Base-by-base conservation (phyloP, 2,329 filamentous ascomycete genomes). In the Paracamarosporium sp. region DNA sequence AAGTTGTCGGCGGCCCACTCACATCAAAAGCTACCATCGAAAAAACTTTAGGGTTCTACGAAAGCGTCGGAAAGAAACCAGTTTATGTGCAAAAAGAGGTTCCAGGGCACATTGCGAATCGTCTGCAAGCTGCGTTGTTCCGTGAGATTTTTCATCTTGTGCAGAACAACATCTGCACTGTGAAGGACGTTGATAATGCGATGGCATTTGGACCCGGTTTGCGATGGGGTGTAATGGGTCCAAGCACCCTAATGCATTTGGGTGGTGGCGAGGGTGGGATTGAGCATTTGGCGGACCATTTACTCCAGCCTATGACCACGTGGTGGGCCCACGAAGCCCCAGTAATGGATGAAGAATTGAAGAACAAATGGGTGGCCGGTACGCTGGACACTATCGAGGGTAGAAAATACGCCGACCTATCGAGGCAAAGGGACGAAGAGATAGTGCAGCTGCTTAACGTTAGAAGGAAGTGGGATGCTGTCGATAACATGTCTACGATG, bases 81-180 rank as follows among this genome's bases (percentile, higher is more conserved):
- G 70, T 80, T 1, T 67, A 76, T 22, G 69, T 81, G 22, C 70
- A 73, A 53, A 74, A 79, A 44, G 80, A 82, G 58, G 72, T 76
- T 0, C 70, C 76, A 2, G 80, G 80, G 0, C 78, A 79, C 53
- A 72, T 81, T 7, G 80, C 79, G 15, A 82, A 82, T 64, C 72
- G 81, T 6, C 73, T 83, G 0, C 80, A 82, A 30, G 63, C 64
- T 2, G 67, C 65, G 12, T 30, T 69, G 15, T 43, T 36, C 33
- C 56, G 62, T 24, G 64, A 66, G 28, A 57, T 59, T 27, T 45
- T 63, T n/a, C 52, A 58, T 31, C 56, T 66, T 30, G 25, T 64
- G 13, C 50, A 58, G 35, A 54, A 57, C 20, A 57, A 63, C 15
- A 57, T 61, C 7, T 63, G 58, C 55, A 59, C 40, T 40, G 56